Evolutionary conservation across 768 basidiomycete genomes (phyloP).

Genomic region (Rhodotorula toruloides): DNA sequence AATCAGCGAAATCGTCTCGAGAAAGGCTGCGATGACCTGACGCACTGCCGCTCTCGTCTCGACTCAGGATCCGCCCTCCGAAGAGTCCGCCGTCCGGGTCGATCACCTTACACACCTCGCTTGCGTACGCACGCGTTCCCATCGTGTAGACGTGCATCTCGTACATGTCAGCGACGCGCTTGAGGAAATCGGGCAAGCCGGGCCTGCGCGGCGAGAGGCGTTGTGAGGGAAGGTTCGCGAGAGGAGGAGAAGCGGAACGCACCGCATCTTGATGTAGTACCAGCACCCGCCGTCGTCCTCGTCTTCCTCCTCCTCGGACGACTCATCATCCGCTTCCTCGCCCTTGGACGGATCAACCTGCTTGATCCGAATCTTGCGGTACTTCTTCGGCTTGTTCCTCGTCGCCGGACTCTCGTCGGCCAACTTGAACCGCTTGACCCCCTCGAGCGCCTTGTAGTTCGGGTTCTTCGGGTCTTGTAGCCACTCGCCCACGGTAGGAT

Average conservation of each 20-base stretch:
- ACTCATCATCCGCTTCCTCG: constrained; percentile 43
- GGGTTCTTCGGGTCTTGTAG: constrained; percentile 78
- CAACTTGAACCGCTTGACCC: constrained; percentile 82
- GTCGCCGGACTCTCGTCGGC: constrained; percentile 65
- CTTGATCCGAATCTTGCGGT: too few species aligned
- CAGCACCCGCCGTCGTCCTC: constrained; percentile 72
- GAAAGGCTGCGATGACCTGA: constrained; percentile 50
- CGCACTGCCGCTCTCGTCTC: constrained; percentile 92
- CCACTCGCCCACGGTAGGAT: constrained; percentile 98
- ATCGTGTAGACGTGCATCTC: constrained; percentile 99
- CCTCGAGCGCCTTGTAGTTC: constrained; percentile 84
- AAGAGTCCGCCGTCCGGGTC: constrained; percentile 83
- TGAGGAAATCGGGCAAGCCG: constrained; percentile 65
- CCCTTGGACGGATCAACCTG: too few species aligned
- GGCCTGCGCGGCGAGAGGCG: constrained; percentile 2
- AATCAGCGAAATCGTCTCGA: background rate
- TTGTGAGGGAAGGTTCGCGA: background rate
- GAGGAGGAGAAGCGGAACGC: constrained; percentile 40
- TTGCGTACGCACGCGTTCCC: constrained; percentile 95
- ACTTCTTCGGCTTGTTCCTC: background rate
- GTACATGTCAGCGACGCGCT: constrained; percentile 66
- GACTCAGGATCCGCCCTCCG: constrained; percentile 76
- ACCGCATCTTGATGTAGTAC: constrained; percentile 99
- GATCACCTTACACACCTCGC: constrained; percentile 87
- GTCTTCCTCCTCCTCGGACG: constrained; percentile 51